phyloP scores from a whole-genome alignment of 345 rosid species.

The Excoecaria agallocha region DNA sequence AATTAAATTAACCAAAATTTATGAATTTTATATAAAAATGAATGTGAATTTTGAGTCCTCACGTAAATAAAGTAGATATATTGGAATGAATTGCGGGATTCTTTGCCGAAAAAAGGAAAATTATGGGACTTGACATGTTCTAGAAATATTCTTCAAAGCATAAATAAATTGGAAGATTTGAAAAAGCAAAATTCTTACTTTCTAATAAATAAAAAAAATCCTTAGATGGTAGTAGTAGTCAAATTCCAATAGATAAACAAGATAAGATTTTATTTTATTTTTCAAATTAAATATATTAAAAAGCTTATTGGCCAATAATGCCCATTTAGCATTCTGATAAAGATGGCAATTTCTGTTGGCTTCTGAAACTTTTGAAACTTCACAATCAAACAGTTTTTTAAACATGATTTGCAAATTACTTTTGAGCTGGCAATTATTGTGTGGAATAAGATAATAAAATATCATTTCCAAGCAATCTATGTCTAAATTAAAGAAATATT shows the following conservation, averaged over 20 bases:
- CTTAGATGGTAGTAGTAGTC: background rate
- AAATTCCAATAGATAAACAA: background rate
- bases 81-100: no score
- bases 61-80: no score
- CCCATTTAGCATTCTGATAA: background rate
- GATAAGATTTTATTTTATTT: background rate
- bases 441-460: background rate
- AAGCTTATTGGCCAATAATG: background rate
- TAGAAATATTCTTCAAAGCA: no score
- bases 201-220: no score
- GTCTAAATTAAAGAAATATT: no score
- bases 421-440: background rate
- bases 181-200: no score
- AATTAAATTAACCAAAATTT: no score
- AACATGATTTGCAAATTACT: background rate
- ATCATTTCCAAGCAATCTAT: background rate
- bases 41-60: no score
- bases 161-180: no score
- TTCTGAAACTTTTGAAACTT: background rate
- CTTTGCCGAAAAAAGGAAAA: no score
- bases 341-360: background rate
- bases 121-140: no score
- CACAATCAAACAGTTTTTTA: background rate
- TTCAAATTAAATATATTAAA: background rate
- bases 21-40: no score